Evolutionary conservation across 2,329 filamentous ascomycete species (phyloP), one percentile per base, ranked within the genome.

Genomic region (Fusarium armeniacum): DNA sequence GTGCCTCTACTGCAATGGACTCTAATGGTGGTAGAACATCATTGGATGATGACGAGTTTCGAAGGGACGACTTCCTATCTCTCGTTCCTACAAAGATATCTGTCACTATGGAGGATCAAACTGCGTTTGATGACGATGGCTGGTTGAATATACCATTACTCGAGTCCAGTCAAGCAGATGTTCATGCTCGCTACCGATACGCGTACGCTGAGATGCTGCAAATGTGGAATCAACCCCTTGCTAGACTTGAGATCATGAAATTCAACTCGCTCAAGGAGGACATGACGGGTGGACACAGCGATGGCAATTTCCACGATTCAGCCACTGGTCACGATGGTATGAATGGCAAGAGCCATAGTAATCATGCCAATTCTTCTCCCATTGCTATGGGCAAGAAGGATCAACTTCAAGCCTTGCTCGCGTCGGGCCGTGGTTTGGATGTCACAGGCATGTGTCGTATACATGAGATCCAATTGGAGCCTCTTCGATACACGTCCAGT

Each of bases 201-300:
- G 84, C 86, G 1, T 92, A 92, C 71, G 89, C 89, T n/a, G 88
- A 91, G 77, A 85, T 91, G 78, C 82, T 92, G 5, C 89, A 89
- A 69, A 86, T 88, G 78, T 91, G 90, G 90, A 82, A 84, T 3
- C 85, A 89, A 58, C 88, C 88, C 0, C 79, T 91, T 6, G 84
- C 87, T 33, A 83, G 89, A 20, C 83, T 91, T 2, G 90, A 92
- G 75, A 86, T 92, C 30, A 83, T 91, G 79, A 91, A 92, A 73
- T 91, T 91, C 73, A 91, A 91, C 66, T 84, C 87, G 6, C 80
- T 91, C 40, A 85, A 85, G 57, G 85, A 86, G 28, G 82, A 84
- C 49, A 72, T 47, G 71, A 76, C 58, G 24, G 67, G 43, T 7
- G 73, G 76, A 1, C 76, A 75, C 32, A 59, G 65, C 6, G 77